phyloP scores from a whole-genome alignment of 2,329 filamentous ascomycete species.

The Diplocarpon mali region DNA sequence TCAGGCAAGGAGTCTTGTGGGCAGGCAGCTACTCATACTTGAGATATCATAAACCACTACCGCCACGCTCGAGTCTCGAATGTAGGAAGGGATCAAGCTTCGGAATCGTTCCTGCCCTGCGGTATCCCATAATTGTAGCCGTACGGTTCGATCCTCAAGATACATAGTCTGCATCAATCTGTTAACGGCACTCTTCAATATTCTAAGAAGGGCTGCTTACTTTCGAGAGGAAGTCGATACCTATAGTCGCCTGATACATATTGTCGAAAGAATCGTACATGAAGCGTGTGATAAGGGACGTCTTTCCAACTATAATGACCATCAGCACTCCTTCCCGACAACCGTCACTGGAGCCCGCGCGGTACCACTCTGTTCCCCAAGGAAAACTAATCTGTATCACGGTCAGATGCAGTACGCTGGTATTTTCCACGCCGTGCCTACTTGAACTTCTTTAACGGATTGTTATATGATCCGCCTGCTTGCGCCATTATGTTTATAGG shows the following conservation, averaged over 20 bases:
- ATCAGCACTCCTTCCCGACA: constrained; percentile 13
- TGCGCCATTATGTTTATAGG: constrained; percentile 59
- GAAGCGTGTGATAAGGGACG: constrained; percentile 95
- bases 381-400: constrained; percentile 70
- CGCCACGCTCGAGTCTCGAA: constrained; percentile 93
- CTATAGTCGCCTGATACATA: constrained; percentile 98
- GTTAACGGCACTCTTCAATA: constrained; percentile 11
- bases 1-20: neutral
- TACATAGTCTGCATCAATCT: constrained; percentile 73
- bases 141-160: constrained; percentile 93
- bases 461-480: constrained; percentile 83
- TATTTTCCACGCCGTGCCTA: constrained; percentile 32
- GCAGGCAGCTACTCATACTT: constrained; percentile 39
- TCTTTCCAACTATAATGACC: constrained; percentile 75
- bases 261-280: constrained; percentile 99
- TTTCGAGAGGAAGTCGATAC: constrained; percentile 98
- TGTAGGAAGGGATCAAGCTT: constrained; percentile 94
- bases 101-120: constrained; percentile 96
- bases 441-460: constrained; percentile 99
- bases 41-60: constrained; percentile 99
- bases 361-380: constrained; percentile 97
- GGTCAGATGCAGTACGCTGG: constrained; percentile 12
- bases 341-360: constrained; percentile 18
- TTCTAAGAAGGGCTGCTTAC: constrained; percentile 35
- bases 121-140: constrained; percentile 96